Percentiles rank a stretch among this genome's conserved stretches.
phyloP scores from a whole-genome alignment of 1,284 basidiomycete genomes.

The Golubevia sp. region DNA sequence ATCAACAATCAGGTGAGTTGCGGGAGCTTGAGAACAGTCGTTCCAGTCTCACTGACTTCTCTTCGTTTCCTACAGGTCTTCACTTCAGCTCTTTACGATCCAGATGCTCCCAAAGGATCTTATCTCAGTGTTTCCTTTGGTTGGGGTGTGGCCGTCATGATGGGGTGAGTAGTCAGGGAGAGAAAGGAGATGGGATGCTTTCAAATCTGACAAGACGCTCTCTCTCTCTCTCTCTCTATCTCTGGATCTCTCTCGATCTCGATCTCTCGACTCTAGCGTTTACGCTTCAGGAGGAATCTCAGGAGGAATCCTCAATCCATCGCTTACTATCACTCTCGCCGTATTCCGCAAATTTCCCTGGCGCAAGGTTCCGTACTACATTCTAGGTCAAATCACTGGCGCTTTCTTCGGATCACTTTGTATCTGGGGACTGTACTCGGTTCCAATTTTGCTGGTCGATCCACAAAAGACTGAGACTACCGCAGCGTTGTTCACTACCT shows the following conservation, averaged over 20 bases:
- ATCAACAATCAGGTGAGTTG: slow-evolving; percentile 4
- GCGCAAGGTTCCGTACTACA: not conserved
- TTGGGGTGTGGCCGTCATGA: slow-evolving; percentile 14
- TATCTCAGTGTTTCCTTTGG: slow-evolving; percentile 15
- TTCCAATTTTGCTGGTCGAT: slow-evolving; percentile 26
- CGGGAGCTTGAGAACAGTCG: not conserved
- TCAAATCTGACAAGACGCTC: not conserved
- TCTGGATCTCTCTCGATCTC: not conserved
- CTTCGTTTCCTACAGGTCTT: slow-evolving; percentile 2
- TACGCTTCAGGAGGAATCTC: not conserved
- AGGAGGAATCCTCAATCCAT: not conserved
- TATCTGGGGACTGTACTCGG: slow-evolving; percentile 4
- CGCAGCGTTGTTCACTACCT: not conserved
- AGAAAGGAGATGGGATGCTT: not conserved
- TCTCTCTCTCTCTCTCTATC: not conserved
- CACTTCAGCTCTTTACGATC: slow-evolving; percentile 22
- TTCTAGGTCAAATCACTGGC: not conserved
- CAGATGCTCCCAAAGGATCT: slow-evolving; percentile 20
- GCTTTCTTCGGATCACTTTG: not conserved
- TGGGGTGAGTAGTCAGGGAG: not conserved
- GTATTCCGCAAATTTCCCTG: not conserved
- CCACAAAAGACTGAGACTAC: slow-evolving; percentile 30
- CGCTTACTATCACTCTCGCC: not conserved
- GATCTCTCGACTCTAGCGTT: not conserved
- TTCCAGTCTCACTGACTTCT: not conserved